Percentiles rank a stretch among this genome's conserved stretches.
phyloP scores from a whole-genome alignment of 257 asterid species.

The Solanum ossicruentum region DNA sequence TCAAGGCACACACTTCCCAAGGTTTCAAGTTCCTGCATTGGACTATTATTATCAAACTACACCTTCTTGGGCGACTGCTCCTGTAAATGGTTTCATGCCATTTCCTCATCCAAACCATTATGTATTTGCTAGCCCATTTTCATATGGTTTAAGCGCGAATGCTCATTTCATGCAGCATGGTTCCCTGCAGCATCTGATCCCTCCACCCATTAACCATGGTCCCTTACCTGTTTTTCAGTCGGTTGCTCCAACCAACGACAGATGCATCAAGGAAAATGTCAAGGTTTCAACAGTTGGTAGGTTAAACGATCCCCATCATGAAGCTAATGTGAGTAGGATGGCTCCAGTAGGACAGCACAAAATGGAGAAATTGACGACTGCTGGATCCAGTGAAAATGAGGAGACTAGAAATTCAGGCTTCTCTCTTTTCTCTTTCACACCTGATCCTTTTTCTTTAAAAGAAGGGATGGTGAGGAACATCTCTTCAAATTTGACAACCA shows the following conservation, averaged over 20 bases:
- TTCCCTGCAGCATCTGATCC: slow-evolving; percentile 42
- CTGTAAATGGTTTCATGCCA: slow-evolving; percentile 55
- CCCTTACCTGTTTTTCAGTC: slow-evolving; percentile 52
- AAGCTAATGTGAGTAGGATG: slow-evolving; percentile 14
- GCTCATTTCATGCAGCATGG: slow-evolving; percentile 60
- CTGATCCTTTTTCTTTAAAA: slow-evolving; percentile 31
- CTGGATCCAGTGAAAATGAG: slow-evolving; percentile 18
- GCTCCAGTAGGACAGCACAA: slow-evolving; percentile 14
- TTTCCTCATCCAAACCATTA: slow-evolving; percentile 60
- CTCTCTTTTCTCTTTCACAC: slow-evolving; percentile 74
- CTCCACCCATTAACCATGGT: slow-evolving; percentile 39
- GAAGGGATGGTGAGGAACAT: slow-evolving; percentile 27
- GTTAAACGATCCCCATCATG: slow-evolving; percentile 15
- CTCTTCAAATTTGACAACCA: slow-evolving; percentile 16
- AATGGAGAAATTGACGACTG: slow-evolving; percentile 19
- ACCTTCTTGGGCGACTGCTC: slow-evolving; percentile 50
- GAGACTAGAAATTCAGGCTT: slow-evolving; percentile 45
- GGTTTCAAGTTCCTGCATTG: slow-evolving; percentile 56
- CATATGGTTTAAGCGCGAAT: slow-evolving; percentile 57
- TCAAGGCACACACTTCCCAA: slow-evolving; percentile 47
- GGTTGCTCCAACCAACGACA: slow-evolving; percentile 36
- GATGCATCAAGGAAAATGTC: slow-evolving; percentile 21
- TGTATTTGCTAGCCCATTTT: slow-evolving; percentile 39
- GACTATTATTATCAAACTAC: slow-evolving; percentile 74
- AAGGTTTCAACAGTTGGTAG: slow-evolving; percentile 24